These are phyloP conservation scores for Tuber calosporum DNA, from an alignment of 495 filamentous ascomycete species.

Conservation along the genomic window DNA sequence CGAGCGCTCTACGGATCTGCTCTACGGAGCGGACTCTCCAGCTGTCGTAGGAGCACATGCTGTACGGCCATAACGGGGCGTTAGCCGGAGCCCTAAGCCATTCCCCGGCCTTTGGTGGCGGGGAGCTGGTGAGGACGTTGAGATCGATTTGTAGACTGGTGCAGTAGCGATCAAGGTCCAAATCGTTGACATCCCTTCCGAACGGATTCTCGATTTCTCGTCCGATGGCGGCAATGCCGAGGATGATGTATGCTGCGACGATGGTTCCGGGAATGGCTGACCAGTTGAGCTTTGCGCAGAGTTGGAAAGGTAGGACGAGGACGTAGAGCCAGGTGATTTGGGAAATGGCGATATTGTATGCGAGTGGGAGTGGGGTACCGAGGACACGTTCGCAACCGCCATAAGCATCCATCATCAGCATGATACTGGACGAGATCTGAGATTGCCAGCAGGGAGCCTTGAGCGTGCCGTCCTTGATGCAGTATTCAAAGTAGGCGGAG, in stretches of 20 bases:
- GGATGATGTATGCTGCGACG: constrained; percentile 74
- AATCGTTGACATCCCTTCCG: constrained; percentile 77
- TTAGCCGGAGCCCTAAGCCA: constrained; percentile 55
- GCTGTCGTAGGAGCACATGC: constrained; percentile 50
- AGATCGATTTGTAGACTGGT: constrained; percentile 63
- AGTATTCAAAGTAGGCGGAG: constrained; percentile 57
- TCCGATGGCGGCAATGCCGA: constrained; percentile 79
- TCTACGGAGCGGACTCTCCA: constrained; percentile 58
- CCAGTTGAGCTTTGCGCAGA: constrained; percentile 57
- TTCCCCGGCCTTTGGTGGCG: constrained; percentile 52
- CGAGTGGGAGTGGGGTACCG: constrained; percentile 74
- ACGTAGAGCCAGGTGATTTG: constrained; percentile 89
- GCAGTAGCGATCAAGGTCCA: constrained; percentile 72
- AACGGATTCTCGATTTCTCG: constrained; percentile 87
- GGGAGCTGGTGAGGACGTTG: constrained; percentile 59
- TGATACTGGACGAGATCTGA: constrained; percentile 49
- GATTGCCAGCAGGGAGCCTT: constrained; percentile 49
- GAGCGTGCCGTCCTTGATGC: constrained; percentile 52
- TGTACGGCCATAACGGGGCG: constrained; percentile 61
- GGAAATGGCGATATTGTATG: constrained; percentile 76
- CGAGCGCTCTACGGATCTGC: constrained; percentile 54
- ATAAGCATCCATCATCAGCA: constrained; percentile 63
- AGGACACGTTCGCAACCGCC: constrained; percentile 72
- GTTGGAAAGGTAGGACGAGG: constrained; percentile 75
- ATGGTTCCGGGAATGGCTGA: constrained; percentile 80